Base-by-base conservation (phyloP, 2,329 filamentous ascomycete genomes). In the Pyricularia sp. region DNA sequence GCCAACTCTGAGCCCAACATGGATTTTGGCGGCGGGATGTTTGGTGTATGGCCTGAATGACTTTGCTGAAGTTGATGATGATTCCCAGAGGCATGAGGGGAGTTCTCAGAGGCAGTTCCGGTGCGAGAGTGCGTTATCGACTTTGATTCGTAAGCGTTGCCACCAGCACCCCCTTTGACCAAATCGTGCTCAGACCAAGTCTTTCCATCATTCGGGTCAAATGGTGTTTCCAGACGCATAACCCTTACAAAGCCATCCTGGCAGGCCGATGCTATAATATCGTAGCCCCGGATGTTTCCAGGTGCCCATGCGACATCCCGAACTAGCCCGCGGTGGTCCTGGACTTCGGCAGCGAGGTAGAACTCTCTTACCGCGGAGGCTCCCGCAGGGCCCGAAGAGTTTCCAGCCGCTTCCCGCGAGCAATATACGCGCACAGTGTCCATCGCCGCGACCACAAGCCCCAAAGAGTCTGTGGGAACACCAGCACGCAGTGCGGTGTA, bases 251-350 rank as follows among this genome's bases (percentile, higher is more conserved):
- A 88, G 3, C 94, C 93, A 73, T 99, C 94, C 75, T 96, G 96
- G 73, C 91, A 94, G 2, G 92, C 93, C 6, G 93, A 96, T 3
- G 93, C 94, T 70, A 97, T 84, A 65, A 93, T 83, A 74, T 99
- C 94, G 73, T 91, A 93, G 1, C 93, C 93, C 53, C 93, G 81
- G 70, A 96, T 91, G 68, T 92, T 96, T 13, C 92, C 93, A 62
- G 92, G 89, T 0, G 93, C 91, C 94, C 94, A 99, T 2, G 91
- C 88, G 1, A 97, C 84, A 73, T 97, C 93, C 62, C 93, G 83
- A 7, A 97, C 89, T 53, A 97, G 81, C 0, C 88, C 87, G 8
- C 84, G 82, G 70, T 96, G 90, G 1, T 87, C 86, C 33, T 81
- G 80, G 19, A 97, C 79, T 72, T 92, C 88, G 24, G 88, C 87